phyloP scores from a whole-genome alignment of 1,139 yeast genomes.

The Trichomonascaceae sp. region DNA sequence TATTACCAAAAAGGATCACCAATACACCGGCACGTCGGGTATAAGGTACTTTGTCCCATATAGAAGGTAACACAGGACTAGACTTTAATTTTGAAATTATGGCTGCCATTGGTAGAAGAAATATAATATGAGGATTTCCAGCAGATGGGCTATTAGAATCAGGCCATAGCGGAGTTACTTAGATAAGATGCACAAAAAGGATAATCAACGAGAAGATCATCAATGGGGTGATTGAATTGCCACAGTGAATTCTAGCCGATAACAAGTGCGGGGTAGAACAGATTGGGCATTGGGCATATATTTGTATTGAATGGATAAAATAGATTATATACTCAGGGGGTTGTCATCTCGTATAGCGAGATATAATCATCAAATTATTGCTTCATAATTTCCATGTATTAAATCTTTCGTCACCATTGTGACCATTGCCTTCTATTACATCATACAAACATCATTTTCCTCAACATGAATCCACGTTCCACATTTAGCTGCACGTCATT shows the following conservation, averaged over 20 bases:
- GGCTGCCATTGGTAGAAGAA: not conserved
- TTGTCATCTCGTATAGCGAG: not conserved
- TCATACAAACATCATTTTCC: not conserved
- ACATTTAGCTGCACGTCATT: not conserved
- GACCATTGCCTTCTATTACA: not conserved
- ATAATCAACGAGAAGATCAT: not conserved
- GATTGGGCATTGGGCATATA: not conserved
- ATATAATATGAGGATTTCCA: too few relatives aligned
- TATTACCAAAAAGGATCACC: constrained; percentile 58
- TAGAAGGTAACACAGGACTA: constrained; percentile 14
- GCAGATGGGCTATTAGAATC: not conserved
- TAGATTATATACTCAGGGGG: not conserved
- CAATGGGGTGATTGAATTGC: not conserved
- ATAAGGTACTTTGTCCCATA: constrained; percentile 56
- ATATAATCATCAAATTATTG: too few relatives aligned
- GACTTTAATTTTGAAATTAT: constrained; percentile 13
- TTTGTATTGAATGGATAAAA: not conserved
- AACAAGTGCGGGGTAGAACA: not conserved
- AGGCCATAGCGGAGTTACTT: not conserved
- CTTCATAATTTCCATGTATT: too few relatives aligned
- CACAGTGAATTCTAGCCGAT: not conserved
- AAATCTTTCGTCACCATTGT: too few relatives aligned
- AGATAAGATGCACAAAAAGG: not conserved
- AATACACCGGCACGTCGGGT: constrained; percentile 72
- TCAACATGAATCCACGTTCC: not conserved